Evolutionary conservation across 2,329 filamentous ascomycete species (phyloP).

Genomic region (Aspergillus fijiensis): DNA sequence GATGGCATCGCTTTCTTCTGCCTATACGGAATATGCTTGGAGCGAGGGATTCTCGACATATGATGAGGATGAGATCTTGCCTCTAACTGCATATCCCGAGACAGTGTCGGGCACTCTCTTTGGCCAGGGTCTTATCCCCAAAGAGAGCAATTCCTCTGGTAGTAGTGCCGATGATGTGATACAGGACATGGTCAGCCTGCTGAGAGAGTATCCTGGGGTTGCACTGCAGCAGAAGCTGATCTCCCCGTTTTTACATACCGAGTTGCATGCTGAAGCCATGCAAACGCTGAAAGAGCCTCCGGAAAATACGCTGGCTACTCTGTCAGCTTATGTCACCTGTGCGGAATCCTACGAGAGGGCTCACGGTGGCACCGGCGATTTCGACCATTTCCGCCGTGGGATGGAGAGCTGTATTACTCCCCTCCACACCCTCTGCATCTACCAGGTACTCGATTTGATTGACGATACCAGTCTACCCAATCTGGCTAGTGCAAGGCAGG

Average conservation of each 20-base stretch:
- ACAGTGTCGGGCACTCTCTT: constrained; percentile 7
- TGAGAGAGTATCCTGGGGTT: constrained; percentile 16
- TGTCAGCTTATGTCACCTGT: constrained; percentile 14
- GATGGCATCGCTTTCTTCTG: background rate
- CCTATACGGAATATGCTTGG: background rate
- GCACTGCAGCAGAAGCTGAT: constrained; percentile 17
- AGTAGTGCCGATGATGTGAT: constrained; percentile 4
- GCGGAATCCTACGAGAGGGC: constrained; percentile 14
- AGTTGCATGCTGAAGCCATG: constrained; percentile 14
- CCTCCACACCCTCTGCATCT: constrained; percentile 18
- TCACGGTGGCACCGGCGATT: constrained; percentile 13
- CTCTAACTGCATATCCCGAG: background rate
- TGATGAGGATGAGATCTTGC: background rate
- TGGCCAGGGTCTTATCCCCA: constrained; percentile 10
- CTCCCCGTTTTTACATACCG: constrained; percentile 20
- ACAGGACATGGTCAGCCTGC: constrained; percentile 9
- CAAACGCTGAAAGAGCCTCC: constrained; percentile 17
- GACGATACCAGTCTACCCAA: constrained; percentile 9
- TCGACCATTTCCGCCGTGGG: constrained; percentile 13
- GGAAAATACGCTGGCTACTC: constrained; percentile 14
- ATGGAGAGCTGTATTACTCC: constrained; percentile 17
- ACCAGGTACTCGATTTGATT: constrained; percentile 19
- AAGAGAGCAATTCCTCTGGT: background rate
- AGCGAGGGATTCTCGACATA: background rate
- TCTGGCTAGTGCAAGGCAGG: background rate